phyloP scores from a whole-genome alignment of 2,329 filamentous ascomycete genomes.

The Torrubiella hemipterigena region DNA sequence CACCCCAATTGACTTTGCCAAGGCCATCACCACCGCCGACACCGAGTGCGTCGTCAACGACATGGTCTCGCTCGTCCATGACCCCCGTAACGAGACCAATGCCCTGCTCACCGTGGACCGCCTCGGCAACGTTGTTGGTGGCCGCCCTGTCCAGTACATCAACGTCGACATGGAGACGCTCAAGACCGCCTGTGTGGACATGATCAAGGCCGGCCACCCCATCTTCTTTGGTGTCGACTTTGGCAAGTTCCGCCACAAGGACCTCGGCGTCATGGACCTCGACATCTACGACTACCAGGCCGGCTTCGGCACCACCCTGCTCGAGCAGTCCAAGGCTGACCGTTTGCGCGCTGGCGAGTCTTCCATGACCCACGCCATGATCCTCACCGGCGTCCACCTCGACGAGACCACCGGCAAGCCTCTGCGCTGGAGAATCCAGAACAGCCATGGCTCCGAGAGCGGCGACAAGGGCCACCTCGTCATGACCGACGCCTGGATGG shows the following conservation, averaged over 20 bases:
- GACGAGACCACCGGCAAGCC: constrained; percentile 48
- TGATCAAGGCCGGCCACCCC: constrained; percentile 67
- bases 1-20: constrained; percentile 61
- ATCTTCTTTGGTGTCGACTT: constrained; percentile 88
- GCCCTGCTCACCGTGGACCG: constrained; percentile 64
- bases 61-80: constrained; percentile 75
- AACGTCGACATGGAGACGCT: constrained; percentile 66
- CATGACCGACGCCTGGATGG: constrained; percentile 74
- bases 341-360: constrained; percentile 63
- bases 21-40: constrained; percentile 49
- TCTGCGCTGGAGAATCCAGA: constrained; percentile 77
- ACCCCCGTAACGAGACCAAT: constrained; percentile 66
- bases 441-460: constrained; percentile 61
- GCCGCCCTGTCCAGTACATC: constrained; percentile 65
- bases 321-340: constrained; percentile 66
- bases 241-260: constrained; percentile 62
- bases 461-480: constrained; percentile 80
- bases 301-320: constrained; percentile 66
- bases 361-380: constrained; percentile 88
- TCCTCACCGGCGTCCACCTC: constrained; percentile 74
- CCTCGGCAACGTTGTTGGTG: constrained; percentile 72
- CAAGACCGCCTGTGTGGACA: constrained; percentile 61
- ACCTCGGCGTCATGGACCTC: constrained; percentile 68
- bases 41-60: constrained; percentile 48
- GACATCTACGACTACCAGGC: constrained; percentile 67